Percentiles rank a stretch among this genome's conserved stretches.
Conservation (phyloP, 108 stramenopile species). For the Mediolabrus comicus region DNA sequence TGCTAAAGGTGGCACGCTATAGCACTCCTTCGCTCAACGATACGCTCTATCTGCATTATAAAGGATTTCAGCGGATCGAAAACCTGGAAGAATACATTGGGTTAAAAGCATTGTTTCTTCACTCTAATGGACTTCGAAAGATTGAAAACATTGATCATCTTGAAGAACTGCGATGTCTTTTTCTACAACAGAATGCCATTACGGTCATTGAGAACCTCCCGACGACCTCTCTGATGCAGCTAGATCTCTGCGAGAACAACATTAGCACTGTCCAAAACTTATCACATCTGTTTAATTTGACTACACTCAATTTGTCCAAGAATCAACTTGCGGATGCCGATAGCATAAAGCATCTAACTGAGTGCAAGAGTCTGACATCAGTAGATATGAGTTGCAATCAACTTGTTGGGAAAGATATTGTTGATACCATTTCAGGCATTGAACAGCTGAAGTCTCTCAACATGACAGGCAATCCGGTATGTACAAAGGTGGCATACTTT, state of each 20-base stretch:
- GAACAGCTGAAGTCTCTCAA: slow-evolving; percentile 35
- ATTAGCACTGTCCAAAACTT: slow-evolving; percentile 41
- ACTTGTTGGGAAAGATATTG: slow-evolving; percentile 42
- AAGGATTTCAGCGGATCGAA: slow-evolving; percentile 67
- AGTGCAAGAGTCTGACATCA: slow-evolving; percentile 43
- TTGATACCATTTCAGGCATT: slow-evolving; percentile 32
- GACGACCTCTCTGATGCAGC: slow-evolving; percentile 36
- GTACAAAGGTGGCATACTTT: slow-evolving; percentile 52
- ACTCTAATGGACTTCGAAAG: slow-evolving; percentile 64
- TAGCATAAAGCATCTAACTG: slow-evolving; percentile 38
- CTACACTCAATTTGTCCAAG: slow-evolving; percentile 60
- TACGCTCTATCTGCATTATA: slow-evolving; percentile 79
- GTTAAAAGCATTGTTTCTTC: slow-evolving; percentile 65
- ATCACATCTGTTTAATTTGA: slow-evolving; percentile 17
- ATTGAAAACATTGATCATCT: slow-evolving; percentile 64
- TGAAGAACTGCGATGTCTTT: slow-evolving; percentile 61
- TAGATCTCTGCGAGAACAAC: slow-evolving; percentile 61
- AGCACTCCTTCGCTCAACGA: slow-evolving; percentile 80
- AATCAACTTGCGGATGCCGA: slow-evolving; percentile 41
- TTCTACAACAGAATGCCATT: slow-evolving; percentile 66
- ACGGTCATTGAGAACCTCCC: slow-evolving; percentile 39
- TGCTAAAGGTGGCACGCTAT: slow-evolving; percentile 50
- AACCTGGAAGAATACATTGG: slow-evolving; percentile 72
- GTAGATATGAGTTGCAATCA: slow-evolving; percentile 55
- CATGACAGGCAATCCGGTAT: slow-evolving; percentile 57